Evolutionary conservation across 2,329 filamentous ascomycete species (phyloP), one percentile per base, ranked within the genome.

Genomic region (Rutstroemia sp.): DNA sequence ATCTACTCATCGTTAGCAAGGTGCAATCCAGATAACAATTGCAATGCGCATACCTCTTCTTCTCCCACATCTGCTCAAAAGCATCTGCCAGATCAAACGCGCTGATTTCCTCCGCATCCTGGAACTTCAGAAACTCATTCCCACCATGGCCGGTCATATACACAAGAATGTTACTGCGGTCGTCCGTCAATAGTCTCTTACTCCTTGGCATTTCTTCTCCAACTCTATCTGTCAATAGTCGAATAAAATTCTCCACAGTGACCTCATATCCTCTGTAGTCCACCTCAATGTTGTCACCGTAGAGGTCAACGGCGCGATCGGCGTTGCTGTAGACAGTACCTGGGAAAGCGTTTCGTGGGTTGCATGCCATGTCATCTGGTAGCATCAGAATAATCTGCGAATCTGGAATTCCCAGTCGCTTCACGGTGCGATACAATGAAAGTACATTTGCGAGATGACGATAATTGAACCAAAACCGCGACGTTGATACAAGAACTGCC

Each of bases 381-480:
- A 99, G 83, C 92, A 99, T 97, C 64, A 99, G 87, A 71, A 99
- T 97, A 74, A 99, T 99, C 72, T 99, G 94, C 51, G 90, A 96
- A 73, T 99, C 94, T 38, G 94, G 94, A 58, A 99, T 99, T 48
- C 94, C 94, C 39, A 99, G 84, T 12, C 94, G 89, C 76, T 99
- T 99, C 61, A 99, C 94, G 57, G 94, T 99, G 57, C 94, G 89
- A 75, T 99, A 99, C 61, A 99, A 85, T 58, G 92, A 96, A 59
- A 99, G 84, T 17, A 96, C 94, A 75, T 99, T 99, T 72, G 94
- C 92, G 52, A 99, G 86, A 73, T 99, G 94, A 57, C 94, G 88
- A 74, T 99, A 99, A 76, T 99, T 99, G 84, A 99, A 99, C 94
- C 94, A 99, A 79, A 99, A 99, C 54, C 94, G 88, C 53, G 94